These are phyloP conservation scores for Solanum sitiens DNA, from an alignment of 257 asterid species.

Conservation along the genomic window DNA sequence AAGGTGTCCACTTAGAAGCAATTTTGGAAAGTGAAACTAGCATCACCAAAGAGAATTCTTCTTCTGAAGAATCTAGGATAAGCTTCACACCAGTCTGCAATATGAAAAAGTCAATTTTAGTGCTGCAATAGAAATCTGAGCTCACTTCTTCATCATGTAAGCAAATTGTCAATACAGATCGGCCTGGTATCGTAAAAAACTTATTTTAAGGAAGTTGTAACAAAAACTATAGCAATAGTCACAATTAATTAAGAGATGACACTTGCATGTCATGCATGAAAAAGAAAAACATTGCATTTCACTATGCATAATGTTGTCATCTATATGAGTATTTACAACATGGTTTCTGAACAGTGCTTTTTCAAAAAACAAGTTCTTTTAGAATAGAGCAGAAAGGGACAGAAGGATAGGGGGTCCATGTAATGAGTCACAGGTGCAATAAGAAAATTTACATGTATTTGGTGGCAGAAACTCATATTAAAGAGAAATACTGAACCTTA, in stretches of 20 bases:
- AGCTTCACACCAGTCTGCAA: slow-evolving; percentile 69
- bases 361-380: background rate
- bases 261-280: background rate
- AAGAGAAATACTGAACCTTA: slow-evolving; percentile 46
- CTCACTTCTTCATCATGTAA: slow-evolving; percentile 1
- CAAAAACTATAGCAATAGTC: background rate
- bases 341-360: background rate
- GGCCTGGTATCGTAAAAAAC: background rate
- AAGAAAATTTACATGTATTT: background rate
- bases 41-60: slow-evolving; percentile 54
- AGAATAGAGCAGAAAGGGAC: background rate
- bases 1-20: slow-evolving; percentile 64
- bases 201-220: background rate
- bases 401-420: background rate
- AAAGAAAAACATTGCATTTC: background rate
- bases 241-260: background rate
- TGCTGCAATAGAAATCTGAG: slow-evolving; percentile 2
- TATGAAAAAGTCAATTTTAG: slow-evolving; percentile 1
- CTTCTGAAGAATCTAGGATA: slow-evolving; percentile 56
- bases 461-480: background rate
- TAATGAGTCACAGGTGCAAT: background rate
- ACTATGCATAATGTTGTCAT: background rate
- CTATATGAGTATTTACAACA: background rate
- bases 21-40: slow-evolving; percentile 74
- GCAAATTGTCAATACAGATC: background rate